Conservation (phyloP, 1,139 yeast species). For the Pichia norvegensis region DNA sequence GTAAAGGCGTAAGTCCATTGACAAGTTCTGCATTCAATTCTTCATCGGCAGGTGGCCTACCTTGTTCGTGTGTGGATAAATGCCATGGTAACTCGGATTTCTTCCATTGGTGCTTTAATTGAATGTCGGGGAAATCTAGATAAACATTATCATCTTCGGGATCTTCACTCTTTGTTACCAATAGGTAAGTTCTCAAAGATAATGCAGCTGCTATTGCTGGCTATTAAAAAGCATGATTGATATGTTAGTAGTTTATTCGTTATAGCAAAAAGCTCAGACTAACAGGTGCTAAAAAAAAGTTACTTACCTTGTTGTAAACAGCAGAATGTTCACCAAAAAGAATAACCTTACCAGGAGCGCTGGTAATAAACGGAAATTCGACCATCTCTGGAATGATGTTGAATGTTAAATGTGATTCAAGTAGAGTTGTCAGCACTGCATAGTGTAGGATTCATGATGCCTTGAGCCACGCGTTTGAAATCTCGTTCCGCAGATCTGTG, state of each 20-base stretch:
- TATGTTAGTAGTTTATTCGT: constrained; percentile 6
- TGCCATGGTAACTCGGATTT: constrained; percentile 56
- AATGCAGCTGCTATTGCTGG: constrained; percentile 92
- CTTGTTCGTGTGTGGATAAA: constrained; percentile 23
- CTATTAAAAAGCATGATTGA: constrained; percentile 15
- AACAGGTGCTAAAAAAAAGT: too few relatives aligned
- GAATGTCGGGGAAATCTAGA: constrained; percentile 79
- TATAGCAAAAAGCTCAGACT: not conserved
- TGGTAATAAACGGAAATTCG: constrained; percentile 54
- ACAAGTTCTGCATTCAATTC: constrained; percentile 58
- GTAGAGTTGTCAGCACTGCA: too few relatives aligned
- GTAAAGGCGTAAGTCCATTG: constrained; percentile 37
- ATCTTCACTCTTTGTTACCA: constrained; percentile 40
- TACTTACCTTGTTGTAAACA: constrained; percentile 65
- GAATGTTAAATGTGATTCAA: too few relatives aligned
- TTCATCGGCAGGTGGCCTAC: constrained; percentile 40
- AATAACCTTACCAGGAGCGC: constrained; percentile 96
- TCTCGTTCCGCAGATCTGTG: not conserved
- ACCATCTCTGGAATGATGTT: constrained; percentile 17
- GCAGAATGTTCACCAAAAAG: constrained; percentile 97
- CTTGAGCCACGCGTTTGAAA: not conserved
- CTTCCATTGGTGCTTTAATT: constrained; percentile 57
- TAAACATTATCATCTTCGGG: constrained; percentile 36
- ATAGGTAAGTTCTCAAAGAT: constrained; percentile 69
- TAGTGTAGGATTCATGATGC: not conserved